Evolutionary conservation across 306 rosid species (phyloP), one percentile per base, ranked within the genome.

Genomic region (Prunus kanzakura): DNA sequence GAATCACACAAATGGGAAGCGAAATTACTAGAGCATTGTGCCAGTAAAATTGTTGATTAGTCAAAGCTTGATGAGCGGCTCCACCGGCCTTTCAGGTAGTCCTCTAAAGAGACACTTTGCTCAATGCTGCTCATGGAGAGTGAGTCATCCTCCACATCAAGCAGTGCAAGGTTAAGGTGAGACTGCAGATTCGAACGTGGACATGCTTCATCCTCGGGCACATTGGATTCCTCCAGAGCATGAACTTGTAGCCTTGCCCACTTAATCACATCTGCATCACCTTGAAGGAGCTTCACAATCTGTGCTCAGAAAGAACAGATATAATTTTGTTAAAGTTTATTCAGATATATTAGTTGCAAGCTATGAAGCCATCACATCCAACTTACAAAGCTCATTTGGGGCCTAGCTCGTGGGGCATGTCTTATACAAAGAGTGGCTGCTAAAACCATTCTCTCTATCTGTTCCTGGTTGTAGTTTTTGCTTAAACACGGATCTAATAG

Each of bases 31-130:
- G 43, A 38, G 73, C 66, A 9, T 74, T 77, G 74, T 67, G 83
- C 85, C 23, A 30, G 78, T 29, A 18, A 43, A 23, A 8, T 27
- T 69, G 80, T 89, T 38, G 43, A 38, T 38, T 83, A 96, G 89
- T 96, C 98, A 77, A 92, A 96, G 90, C 99, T 93, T 18, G 99
- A 92, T 69, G 93, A 85, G 32, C 93, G 93, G 88, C 99, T 92
- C 93, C 97, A 92, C 78, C 98, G 76, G 67, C 98, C 97, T 85
- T 81, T 84, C 80, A 96, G 78, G 79, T 96, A 96, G 81, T 92
- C 97, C 82, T 93, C 96, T 63, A 92, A 73, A 6, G 98, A 87
- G 70, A 92, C 85, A 61, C 83, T 82, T 22, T 91, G 99, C 81
- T 88, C 93, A 50, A 91, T 73, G 85, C 98, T 92, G 83, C 92